Evolutionary conservation across 78 protist species (phyloP).

Genomic region (Pelomyxa schiedti): DNA sequence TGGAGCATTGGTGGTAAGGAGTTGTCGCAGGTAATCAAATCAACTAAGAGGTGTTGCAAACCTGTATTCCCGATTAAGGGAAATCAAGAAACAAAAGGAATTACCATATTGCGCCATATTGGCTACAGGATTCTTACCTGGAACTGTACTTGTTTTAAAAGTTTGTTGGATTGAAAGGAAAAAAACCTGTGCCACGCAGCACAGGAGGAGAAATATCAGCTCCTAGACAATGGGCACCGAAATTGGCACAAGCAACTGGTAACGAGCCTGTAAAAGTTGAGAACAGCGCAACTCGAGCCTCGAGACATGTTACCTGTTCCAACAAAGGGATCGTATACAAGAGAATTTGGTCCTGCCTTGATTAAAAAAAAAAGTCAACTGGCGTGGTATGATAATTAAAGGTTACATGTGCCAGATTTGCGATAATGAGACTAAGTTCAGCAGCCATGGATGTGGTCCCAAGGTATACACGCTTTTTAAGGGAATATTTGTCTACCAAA

Average conservation of each 20-base stretch:
- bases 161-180: not conserved
- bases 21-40: constrained; percentile 24
- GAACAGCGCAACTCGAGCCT: too few relatives aligned
- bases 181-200: constrained; percentile 32
- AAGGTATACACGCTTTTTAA: constrained; percentile 37
- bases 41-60: constrained; percentile 9
- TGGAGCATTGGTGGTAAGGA: constrained; percentile 18
- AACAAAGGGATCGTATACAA: constrained; percentile 59
- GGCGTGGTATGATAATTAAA: too few relatives aligned
- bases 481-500: constrained; percentile 15
- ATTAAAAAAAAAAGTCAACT: not conserved
- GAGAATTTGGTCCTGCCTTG: not conserved
- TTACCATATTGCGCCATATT: not conserved
- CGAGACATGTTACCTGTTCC: constrained; percentile 55
- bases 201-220: constrained; percentile 58
- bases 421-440: constrained; percentile 50
- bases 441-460: constrained; percentile 75
- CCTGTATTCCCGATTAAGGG: not conserved
- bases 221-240: constrained; percentile 64
- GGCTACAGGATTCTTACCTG: not conserved
- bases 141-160: not conserved
- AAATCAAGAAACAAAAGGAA: not conserved
- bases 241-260: constrained; percentile 49
- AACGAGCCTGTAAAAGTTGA: not conserved
- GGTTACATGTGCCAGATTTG: constrained; percentile 53